Base-by-base conservation (phyloP, 163 green algal species). In the Chlamydomonas reinhardtii region DNA sequence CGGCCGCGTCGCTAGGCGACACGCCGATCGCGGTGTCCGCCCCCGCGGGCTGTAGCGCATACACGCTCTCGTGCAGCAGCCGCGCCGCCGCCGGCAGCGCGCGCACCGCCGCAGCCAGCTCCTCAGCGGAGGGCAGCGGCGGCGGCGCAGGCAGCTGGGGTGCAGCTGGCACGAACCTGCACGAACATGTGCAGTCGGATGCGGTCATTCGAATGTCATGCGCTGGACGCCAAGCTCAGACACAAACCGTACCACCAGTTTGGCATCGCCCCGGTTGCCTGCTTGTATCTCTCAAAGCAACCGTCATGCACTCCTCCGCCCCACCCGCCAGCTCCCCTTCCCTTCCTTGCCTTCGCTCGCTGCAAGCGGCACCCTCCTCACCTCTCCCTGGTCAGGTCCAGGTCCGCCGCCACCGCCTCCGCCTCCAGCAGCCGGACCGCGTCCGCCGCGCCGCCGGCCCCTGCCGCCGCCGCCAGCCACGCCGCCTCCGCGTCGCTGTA, bases 51-150 rank as follows among this genome's bases (percentile, higher is more conserved):
- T 48, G 78, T 16, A 85, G 78, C n/a, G 73, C 80, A 35, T 73
- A 79, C 52, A 80, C 52, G 56, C 56, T 86, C 54, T 86, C 69
- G 80, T 80, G 79, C 70, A 86, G 56, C 69, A 73, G 25, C 54
- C 80, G 70, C 9, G 34, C 37, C 6, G 15, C 34, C 35, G 35
- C 27, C 16, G 80, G 80, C 54, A 86, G 69, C 27, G 70, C 56
- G 4, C 34, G 27, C 17, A 86, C 80, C 0, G 80, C 80, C 35
- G 69, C 54, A 27, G 80, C 80, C 54, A 86, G 80, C 2, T 66
- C 54, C n/a, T 59, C 54, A 11, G 48, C 70, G 34, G 70, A 59
- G 37, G 80, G 80, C 70, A 86, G 80, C 0, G 69, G 35, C 56
- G 39, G 80, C 17, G 69, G 56, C 69, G 48, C 25, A 6, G 69